Base-by-base conservation (phyloP, 306 rosid species). In the Phaseolus lunatus region DNA sequence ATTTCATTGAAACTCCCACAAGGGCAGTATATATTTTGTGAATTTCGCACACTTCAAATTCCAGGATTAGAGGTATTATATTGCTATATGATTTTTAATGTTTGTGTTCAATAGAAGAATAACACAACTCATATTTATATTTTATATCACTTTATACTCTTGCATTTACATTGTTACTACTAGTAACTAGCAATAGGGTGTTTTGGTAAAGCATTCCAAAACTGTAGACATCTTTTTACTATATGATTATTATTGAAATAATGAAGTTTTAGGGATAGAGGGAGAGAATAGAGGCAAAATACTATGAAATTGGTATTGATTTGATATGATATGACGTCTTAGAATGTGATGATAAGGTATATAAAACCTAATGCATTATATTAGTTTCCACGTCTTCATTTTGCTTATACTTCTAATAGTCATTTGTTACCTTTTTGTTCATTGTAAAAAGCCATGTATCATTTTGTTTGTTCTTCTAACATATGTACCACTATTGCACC, bases 11-110 rank as follows among this genome's bases (percentile, higher is more conserved):
- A 83, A 84, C 98, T 92, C 75, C 97, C 97, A 19, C 88, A 92
- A 84, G 98, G 98, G 74, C 88, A 90, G 75, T 90, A 95, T 84
- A 85, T 88, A 80, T 95, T 95, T 79, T 80, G 87, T 82, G 92
- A 86, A 78, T 95, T 95, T 76, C 89, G 75, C 33, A 90, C 97
- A 0, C 97, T 95, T 77, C 85, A 86, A 82, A 80, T 95, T 83
- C 98, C 96, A n/a, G 97, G 96, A 84, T 18, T 92, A 27, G 87
- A 84, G 98, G 98, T 92, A 65, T 47, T 69, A 22, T 59, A 75
- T 81, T 70, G 35, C 63, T 56, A 3, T 33, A 29, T 63, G 67
- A 56, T 59, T 73, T 37, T 72, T 44, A 78, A 37, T 52, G 22
- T 43, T 67, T 69, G 61, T 62, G 61, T 78, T 73, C 26, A 19